Evolutionary conservation across 2,329 filamentous ascomycete species (phyloP).

Genomic region (Penicillium aurantiogriseum): DNA sequence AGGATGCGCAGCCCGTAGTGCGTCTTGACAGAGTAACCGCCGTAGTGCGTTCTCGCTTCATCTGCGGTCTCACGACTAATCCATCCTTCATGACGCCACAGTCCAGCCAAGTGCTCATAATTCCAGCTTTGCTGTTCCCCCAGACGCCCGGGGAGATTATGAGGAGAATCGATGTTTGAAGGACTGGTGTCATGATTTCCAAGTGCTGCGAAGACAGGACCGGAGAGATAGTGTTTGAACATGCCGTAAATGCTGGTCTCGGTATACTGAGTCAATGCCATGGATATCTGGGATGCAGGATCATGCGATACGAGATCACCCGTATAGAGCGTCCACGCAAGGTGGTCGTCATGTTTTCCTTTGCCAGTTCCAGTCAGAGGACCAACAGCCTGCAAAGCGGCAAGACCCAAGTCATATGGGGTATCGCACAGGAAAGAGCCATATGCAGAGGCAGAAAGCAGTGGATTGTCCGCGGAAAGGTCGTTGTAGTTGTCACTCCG

Average conservation of each 20-base stretch:
- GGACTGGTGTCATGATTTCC: constrained; percentile 60
- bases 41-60: constrained; percentile 55
- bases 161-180: constrained; percentile 53
- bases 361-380: constrained; percentile 56
- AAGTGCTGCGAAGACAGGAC: constrained; percentile 56
- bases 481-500: constrained; percentile 45
- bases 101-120: constrained; percentile 54
- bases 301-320: constrained; percentile 59
- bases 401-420: constrained; percentile 57
- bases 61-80: constrained; percentile 47
- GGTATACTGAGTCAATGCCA: constrained; percentile 54
- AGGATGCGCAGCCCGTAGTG: constrained; percentile 54
- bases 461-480: constrained; percentile 33
- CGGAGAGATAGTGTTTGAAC: constrained; percentile 56
- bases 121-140: constrained; percentile 60
- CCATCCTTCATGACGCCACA: constrained; percentile 59
- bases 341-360: constrained; percentile 40
- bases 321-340: constrained; percentile 58
- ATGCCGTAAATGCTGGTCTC: constrained; percentile 55
- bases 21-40: constrained; percentile 55
- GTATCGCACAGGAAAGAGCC: constrained; percentile 58
- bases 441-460: constrained; percentile 53
- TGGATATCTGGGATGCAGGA: constrained; percentile 51
- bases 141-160: constrained; percentile 53
- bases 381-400: constrained; percentile 56